These are phyloP conservation scores for Salix koriyanagi DNA, from an alignment of 345 rosid species.

Conservation along the genomic window DNA sequence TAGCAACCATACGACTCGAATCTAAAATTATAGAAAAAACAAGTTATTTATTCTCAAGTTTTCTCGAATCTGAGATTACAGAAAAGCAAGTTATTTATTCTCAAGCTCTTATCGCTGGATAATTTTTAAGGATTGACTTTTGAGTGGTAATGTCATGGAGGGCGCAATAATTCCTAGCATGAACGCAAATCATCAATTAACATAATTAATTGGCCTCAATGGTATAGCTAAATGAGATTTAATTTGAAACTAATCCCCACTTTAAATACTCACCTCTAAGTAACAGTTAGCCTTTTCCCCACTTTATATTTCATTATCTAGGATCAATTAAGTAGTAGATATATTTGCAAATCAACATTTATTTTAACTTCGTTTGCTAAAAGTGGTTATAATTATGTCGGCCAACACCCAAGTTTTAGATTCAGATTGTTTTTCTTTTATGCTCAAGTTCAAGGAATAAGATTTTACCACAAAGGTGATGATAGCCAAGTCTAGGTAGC, in stretches of 20 bases:
- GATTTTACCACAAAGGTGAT: not conserved
- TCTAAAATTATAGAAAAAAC: rapidly evolving
- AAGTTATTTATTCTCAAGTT: too few species aligned
- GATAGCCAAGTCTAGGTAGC: not conserved
- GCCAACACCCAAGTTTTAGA: slow-evolving; percentile 10
- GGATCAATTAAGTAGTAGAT: too few species aligned
- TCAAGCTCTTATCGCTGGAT: too few species aligned
- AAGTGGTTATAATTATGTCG: not conserved
- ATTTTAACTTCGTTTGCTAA: too few species aligned
- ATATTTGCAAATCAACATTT: too few species aligned
- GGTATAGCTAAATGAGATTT: not conserved
- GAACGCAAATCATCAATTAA: slow-evolving; percentile 4
- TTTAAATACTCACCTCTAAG: not conserved
- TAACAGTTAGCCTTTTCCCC: too few species aligned
- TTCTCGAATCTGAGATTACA: too few species aligned
- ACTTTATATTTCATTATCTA: too few species aligned
- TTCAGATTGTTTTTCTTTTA: not conserved
- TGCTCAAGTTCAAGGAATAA: not conserved
- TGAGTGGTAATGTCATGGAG: slow-evolving; percentile 19
- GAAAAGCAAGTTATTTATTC: too few species aligned
- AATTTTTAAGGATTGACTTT: not conserved
- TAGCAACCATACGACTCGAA: too few species aligned
- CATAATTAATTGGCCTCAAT: not conserved
- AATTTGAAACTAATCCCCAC: slow-evolving; percentile 24
- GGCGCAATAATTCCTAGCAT: slow-evolving; percentile 35